Evolutionary conservation across 768 basidiomycete species (phyloP).

Genomic region (Termitomyces sp.): DNA sequence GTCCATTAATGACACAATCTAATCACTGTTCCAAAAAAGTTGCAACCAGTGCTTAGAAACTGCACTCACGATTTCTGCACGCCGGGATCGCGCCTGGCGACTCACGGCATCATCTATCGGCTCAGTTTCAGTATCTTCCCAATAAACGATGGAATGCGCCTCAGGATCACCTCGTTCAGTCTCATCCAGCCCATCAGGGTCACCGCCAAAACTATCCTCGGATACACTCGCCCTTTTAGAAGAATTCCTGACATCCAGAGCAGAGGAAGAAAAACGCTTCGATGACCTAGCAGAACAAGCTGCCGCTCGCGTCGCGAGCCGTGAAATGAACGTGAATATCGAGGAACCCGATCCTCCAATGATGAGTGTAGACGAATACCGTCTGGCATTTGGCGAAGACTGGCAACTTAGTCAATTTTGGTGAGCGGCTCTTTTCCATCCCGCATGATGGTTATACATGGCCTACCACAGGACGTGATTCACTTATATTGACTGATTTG

Average conservation of each 20-base stretch:
- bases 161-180: slow-evolving; percentile 24
- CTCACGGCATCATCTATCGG: neutral
- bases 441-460: neutral
- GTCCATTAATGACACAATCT: too few species aligned
- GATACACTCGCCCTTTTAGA: slow-evolving; percentile 38
- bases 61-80: too few species aligned
- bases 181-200: slow-evolving; percentile 27
- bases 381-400: slow-evolving; percentile 41
- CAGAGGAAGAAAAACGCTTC: slow-evolving; percentile 41
- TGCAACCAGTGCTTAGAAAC: too few species aligned
- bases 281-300: slow-evolving; percentile 34
- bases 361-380: slow-evolving; percentile 42
- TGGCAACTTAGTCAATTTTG: slow-evolving; percentile 52
- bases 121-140: neutral
- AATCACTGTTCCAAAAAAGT: too few species aligned
- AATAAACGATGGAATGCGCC: slow-evolving; percentile 6
- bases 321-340: slow-evolving; percentile 22
- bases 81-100: neutral
- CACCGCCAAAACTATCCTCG: slow-evolving; percentile 33
- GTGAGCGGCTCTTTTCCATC: slow-evolving; percentile 27
- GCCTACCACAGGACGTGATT: slow-evolving; percentile 1
- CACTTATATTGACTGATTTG: neutral
- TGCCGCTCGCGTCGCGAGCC: slow-evolving; percentile 30
- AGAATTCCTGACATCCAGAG: slow-evolving; percentile 34
- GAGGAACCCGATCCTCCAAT: slow-evolving; percentile 28